Conservation (phyloP, 1,139 yeast species). For the Candida dubliniensis region DNA sequence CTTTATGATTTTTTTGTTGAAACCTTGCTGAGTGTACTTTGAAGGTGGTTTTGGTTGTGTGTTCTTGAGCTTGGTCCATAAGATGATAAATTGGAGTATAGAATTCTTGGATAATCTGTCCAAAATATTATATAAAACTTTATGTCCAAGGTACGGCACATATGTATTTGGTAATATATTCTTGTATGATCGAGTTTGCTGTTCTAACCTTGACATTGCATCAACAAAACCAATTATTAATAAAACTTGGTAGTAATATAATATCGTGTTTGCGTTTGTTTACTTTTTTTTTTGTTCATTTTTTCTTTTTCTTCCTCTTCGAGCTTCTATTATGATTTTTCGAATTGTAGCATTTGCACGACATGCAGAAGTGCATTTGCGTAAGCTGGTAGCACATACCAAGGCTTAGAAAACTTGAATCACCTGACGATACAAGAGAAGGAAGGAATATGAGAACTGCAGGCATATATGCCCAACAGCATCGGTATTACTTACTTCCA, state of each 20-base stretch:
- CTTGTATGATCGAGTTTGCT: background rate
- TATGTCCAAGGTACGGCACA: conserved; percentile 33
- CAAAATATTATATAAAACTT: conserved; percentile 24
- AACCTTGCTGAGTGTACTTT: conserved; percentile 24
- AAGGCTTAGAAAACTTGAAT: no score
- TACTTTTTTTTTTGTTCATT: no score
- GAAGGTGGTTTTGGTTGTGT: conserved; percentile 36
- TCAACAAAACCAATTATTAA: background rate
- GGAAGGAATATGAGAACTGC: no score
- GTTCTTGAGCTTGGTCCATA: conserved; percentile 38
- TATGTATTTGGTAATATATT: conserved; percentile 40
- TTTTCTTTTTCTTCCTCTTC: no score
- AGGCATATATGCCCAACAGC: no score
- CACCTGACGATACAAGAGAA: no score
- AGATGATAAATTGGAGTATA: conserved; percentile 30
- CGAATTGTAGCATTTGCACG: no score
- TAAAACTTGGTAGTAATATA: background rate
- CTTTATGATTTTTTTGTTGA: conserved; percentile 24
- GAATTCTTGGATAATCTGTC: conserved; percentile 36
- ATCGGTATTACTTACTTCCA: no score
- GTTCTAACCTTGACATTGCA: background rate
- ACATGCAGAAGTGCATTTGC: no score
- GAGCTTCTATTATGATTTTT: no score
- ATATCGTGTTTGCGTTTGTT: no score
- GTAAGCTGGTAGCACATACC: no score